Conservation (phyloP, 108 stramenopile species). For the Fragilaria crotonensis region DNA sequence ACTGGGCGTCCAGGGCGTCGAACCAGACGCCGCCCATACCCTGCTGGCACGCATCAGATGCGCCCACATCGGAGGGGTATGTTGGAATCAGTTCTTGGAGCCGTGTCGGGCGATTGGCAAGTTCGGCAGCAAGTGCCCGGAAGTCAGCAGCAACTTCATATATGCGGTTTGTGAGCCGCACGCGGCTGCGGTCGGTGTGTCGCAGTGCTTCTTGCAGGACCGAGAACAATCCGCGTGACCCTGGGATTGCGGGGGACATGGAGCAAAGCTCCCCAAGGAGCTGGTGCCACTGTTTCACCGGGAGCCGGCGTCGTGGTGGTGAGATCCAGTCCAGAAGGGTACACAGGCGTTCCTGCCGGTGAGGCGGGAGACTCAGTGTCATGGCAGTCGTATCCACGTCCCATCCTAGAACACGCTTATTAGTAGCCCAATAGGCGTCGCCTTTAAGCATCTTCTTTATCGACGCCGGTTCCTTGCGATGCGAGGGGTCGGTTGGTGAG, state of each 20-base stretch:
- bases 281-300: conserved; percentile 24
- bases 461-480: too few relatives aligned
- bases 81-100: conserved; percentile 30
- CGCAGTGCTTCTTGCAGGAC: conserved; percentile 27
- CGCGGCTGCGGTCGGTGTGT: too few relatives aligned
- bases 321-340: conserved; percentile 9
- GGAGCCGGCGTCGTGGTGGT: neutral
- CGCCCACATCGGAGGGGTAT: conserved; percentile 12
- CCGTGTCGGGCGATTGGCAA: conserved; percentile 19
- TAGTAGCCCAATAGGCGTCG: conserved; percentile 20
- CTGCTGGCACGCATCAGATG: conserved; percentile 17
- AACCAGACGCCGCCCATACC: conserved; percentile 22
- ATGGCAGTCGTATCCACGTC: conserved; percentile 10
- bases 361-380: conserved; percentile 27
- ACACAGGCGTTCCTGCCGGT: conserved; percentile 14
- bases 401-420: conserved; percentile 33
- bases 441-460: too few relatives aligned
- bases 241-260: conserved; percentile 35
- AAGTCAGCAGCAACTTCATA: conserved; percentile 22
- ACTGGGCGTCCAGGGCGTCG: neutral
- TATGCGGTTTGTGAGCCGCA: conserved; percentile 4
- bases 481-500: conserved; percentile 8
- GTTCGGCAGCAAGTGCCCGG: conserved; percentile 4
- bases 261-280: conserved; percentile 32
- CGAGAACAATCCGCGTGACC: conserved; percentile 24